Conservation (phyloP, 305 asterid species). For the Plantago lanceolata region DNA sequence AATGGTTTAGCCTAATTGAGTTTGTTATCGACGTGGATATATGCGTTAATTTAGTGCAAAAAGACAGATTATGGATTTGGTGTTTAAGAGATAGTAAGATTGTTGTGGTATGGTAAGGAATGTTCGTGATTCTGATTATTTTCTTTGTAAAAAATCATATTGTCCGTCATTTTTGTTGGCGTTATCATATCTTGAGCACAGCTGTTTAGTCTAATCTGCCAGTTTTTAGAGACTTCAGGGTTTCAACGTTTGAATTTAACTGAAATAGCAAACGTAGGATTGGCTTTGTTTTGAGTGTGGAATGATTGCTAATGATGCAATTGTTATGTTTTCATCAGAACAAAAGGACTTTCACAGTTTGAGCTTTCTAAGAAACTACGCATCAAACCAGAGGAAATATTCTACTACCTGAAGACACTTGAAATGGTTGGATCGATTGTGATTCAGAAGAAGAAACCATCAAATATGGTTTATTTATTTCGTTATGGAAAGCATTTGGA, state of each 20-base stretch:
- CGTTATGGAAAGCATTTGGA: conserved; percentile 89
- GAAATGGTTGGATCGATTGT: conserved; percentile 75
- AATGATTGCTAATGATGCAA: neutral
- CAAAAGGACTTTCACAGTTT: conserved; percentile 72
- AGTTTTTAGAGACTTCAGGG: conserved; percentile 6
- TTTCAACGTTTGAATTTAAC: conserved; percentile 6
- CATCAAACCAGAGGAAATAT: conserved; percentile 60
- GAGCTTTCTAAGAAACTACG: conserved; percentile 74
- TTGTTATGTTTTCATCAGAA: conserved; percentile 42
- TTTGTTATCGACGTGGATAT: no score
- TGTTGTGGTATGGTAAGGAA: no score
- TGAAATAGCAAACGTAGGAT: no score
- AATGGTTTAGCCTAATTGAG: no score
- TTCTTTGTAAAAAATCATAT: neutral
- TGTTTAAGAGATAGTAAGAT: no score
- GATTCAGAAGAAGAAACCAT: conserved; percentile 28
- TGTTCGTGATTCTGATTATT: no score
- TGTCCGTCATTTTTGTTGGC: conserved; percentile 8
- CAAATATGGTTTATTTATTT: conserved; percentile 75
- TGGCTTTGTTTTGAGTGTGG: conserved; percentile 6
- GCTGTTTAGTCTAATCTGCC: neutral
- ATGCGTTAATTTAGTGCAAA: no score
- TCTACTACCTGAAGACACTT: conserved; percentile 65
- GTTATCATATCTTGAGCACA: conserved; percentile 8
- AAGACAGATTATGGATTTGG: no score